These are phyloP conservation scores for Bipolaris gigantea DNA, from an alignment of 2,329 filamentous ascomycete genomes.

Conservation along the genomic window DNA sequence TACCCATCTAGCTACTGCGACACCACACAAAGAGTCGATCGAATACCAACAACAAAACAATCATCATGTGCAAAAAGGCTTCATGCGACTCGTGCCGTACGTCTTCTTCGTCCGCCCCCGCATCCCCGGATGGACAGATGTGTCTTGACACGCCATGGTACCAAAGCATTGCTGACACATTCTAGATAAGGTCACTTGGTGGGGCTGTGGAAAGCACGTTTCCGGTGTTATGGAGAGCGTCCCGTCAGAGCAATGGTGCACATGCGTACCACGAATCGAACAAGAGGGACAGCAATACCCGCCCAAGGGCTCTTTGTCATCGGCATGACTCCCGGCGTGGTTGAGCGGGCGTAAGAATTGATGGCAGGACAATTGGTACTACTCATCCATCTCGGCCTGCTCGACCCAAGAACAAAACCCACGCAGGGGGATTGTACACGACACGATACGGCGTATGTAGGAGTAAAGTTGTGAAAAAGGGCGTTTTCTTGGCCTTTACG, in stretches of 20 bases:
- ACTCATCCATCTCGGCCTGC: not conserved
- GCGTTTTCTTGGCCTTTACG: not conserved
- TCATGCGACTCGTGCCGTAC: conserved; percentile 65
- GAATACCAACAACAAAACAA: not conserved
- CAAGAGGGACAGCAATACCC: conserved; percentile 65
- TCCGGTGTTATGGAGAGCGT: conserved; percentile 63
- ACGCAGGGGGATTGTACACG: not conserved
- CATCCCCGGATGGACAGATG: not conserved
- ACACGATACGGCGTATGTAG: not conserved
- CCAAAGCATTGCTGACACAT: conserved; percentile 8
- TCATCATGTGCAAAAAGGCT: conserved; percentile 66
- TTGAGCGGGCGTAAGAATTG: not conserved
- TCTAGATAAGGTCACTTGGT: conserved; percentile 63
- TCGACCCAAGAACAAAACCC: not conserved
- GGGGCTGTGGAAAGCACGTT: conserved; percentile 66
- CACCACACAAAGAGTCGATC: not conserved
- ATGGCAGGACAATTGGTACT: not conserved
- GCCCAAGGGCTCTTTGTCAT: conserved; percentile 56
- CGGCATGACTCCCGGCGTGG: conserved; percentile 31
- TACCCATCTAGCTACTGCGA: not conserved
- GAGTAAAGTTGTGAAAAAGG: not conserved
- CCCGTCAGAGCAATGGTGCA: conserved; percentile 63
- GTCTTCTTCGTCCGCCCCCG: conserved; percentile 29
- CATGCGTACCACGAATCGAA: conserved; percentile 65
- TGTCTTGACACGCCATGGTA: not conserved